A percentile compares a stretch with the other conserved stretches of the same genome.
Evolutionary conservation across 2,329 filamentous ascomycete species (phyloP).

Genomic region (Pseudogymnoascus sp.): DNA sequence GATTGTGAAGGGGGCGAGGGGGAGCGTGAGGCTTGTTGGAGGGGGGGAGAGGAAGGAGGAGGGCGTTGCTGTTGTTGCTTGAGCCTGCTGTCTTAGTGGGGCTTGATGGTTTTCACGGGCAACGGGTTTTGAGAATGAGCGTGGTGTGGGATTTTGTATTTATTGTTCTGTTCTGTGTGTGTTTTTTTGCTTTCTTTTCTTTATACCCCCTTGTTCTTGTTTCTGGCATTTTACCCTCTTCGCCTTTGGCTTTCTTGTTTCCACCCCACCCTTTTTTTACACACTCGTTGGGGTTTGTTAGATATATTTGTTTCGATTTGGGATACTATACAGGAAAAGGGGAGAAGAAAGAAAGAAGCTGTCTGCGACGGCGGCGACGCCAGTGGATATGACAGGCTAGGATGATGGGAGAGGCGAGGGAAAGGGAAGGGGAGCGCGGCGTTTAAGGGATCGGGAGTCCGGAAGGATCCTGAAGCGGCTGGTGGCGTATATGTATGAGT

Average conservation of each 20-base stretch:
- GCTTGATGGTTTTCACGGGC: slow-evolving; percentile 12
- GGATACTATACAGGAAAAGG: background rate
- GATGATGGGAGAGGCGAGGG: background rate
- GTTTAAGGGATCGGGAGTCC: background rate
- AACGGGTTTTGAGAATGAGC: slow-evolving; percentile 22
- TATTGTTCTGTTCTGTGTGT: slow-evolving; percentile 7
- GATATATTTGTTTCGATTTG: slow-evolving; percentile 1
- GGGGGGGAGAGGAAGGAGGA: slow-evolving; percentile 32
- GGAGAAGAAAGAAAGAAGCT: background rate
- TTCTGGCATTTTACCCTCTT: slow-evolving; percentile 17
- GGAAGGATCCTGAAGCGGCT: background rate
- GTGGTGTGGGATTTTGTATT: slow-evolving; percentile 14
- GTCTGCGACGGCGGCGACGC: background rate
- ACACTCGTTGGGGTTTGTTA: slow-evolving; percentile 5
- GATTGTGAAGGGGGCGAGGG: slow-evolving; percentile 55
- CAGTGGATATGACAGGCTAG: background rate
- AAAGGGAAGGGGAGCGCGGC: background rate
- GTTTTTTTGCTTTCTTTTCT: background rate
- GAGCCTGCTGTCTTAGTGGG: slow-evolving; percentile 14
- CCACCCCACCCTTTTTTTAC: background rate
- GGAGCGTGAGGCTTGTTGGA: slow-evolving; percentile 53
- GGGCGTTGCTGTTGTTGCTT: slow-evolving; percentile 18
- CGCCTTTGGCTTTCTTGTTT: slow-evolving; percentile 9
- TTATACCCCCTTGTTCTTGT: slow-evolving; percentile 8
- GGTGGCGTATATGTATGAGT: slow-evolving; percentile 5